Evolutionary conservation across 2,329 filamentous ascomycete genomes (phyloP), one percentile per base, ranked within the genome.

Genomic region (Cryphonectria japonica): DNA sequence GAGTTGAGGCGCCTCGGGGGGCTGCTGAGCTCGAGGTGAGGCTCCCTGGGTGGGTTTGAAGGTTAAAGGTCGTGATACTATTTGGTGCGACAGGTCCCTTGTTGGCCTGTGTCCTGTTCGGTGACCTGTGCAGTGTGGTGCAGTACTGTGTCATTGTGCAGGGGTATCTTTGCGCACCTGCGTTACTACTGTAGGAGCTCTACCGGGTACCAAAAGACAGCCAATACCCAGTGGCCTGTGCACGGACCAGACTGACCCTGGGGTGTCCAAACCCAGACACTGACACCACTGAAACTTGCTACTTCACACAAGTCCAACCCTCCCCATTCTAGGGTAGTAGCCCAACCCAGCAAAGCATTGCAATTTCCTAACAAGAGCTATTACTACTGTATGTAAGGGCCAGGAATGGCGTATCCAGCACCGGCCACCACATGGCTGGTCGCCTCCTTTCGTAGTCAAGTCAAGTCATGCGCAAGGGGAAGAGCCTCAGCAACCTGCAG

Each of bases 41-140:
- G 66, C 66, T 67, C 32, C 37, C 65, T 32, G 13, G 60, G 41
- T 37, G 37, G 14, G 39, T n/a, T 19, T 39, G 59, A 37, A 37
- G 32, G 59, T 37, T 62, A 34, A 11, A 61, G 39, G 62, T 50
- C 37, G 62, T 64, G 62, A 43, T 64, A 43, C 37, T n/a, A 19
- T 64, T 29, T 64, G 26, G 59, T 39, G 37, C 32, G 26, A n/a
- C 29, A 14, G 52, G 63, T 59, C 64, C 69, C 69, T 70, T 68
- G 69, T 57, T 66, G 54, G 69, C 64, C 50, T n/a, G 37, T 62
- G 54, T n/a, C 37, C 46, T 50, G 19, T 41, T 37, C 16, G 11
- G 22, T 41, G 32, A 63, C 32, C 32, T 26, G 26, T 26, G 57
- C 57, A 7, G 7, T 2, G 50, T 9, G 16, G 22, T 19, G 29